phyloP scores from a whole-genome alignment of 2,329 filamentous ascomycete species.

The Celoporthe dispersa region DNA sequence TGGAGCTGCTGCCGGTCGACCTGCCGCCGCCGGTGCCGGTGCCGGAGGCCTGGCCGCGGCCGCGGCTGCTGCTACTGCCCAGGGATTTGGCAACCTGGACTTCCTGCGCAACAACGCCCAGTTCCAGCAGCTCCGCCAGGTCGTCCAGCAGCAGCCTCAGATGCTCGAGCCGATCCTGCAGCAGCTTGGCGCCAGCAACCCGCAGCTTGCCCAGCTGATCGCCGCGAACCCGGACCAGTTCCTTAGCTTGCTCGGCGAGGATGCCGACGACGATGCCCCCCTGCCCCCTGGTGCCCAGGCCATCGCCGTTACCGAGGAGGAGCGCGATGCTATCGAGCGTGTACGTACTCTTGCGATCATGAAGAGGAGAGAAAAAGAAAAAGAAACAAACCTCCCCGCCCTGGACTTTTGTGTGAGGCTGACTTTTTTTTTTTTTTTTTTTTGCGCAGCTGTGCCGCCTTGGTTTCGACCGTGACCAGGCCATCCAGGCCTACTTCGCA shows the following conservation, averaged over 20 bases:
- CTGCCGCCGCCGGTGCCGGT: slow-evolving; percentile 47
- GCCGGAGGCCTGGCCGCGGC: slow-evolving; percentile 48
- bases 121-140: slow-evolving; percentile 95
- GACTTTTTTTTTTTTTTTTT: no score
- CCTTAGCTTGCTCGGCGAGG: slow-evolving; percentile 85
- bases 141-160: slow-evolving; percentile 95
- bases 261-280: slow-evolving; percentile 80
- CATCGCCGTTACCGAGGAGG: slow-evolving; percentile 92
- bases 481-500: slow-evolving; percentile 97
- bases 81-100: slow-evolving; percentile 77
- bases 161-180: slow-evolving; percentile 99
- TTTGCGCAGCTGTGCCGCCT: slow-evolving; percentile 80
- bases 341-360: slow-evolving; percentile 54
- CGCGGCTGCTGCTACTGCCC: slow-evolving; percentile 50
- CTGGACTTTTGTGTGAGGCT: slow-evolving; percentile 25
- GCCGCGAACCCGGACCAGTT: slow-evolving; percentile 92
- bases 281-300: slow-evolving; percentile 87
- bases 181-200: slow-evolving; percentile 93
- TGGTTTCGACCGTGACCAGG: slow-evolving; percentile 89
- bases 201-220: slow-evolving; percentile 90
- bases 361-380: background rate
- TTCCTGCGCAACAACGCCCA: slow-evolving; percentile 95
- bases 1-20: slow-evolving; percentile 47
- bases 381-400: slow-evolving; percentile 7
- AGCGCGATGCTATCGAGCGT: slow-evolving; percentile 95